Evolutionary conservation across 1,139 yeast genomes (phyloP), one percentile per base, ranked within the genome.

Genomic region (Kurtzmaniella natalensis): DNA sequence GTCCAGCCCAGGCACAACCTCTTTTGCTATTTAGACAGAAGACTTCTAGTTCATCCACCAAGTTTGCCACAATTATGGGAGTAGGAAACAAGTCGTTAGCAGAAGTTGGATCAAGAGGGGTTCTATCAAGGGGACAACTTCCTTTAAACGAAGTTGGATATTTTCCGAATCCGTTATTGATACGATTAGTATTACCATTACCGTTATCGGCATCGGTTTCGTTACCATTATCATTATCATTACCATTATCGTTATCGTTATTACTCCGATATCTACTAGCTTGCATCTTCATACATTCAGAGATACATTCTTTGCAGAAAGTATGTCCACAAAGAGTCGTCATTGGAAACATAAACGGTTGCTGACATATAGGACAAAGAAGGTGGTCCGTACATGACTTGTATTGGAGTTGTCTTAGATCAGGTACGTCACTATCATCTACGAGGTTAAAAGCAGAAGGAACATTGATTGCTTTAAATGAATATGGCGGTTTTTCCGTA

Each of bases 121-220:
- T 75, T 32, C 88, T 57, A 55, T 81, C 88, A 20, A 81, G 60
- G 0, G 88, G 87, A 51, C 88, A 81, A 32, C 63, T 59, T 23
- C 72, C 69, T 5, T 55, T 57, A 11, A 55, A 41, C 5, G 20
- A 29, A 13, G 25, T 28, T 25, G 25, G 33, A n/a, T n/a, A n/a
- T n/a, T n/a, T n/a, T 3, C 39, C 30, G 10, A 47, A 47, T 17
- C 45, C 32, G 10, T 40, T n/a, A 15, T 22, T 8, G 7, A 13
- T 16, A 5, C 27, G 14, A 5, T 18, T 17, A 4, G 6, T 25
- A 28, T 8, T n/a, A n/a, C n/a, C n/a, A n/a, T n/a, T n/a, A n/a
- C n/a, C 16, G 4, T 22, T 29, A 13, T 26, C 30, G 26, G 25
- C 34, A n/a, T n/a, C n/a, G 3, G 22, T 22, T 9, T 30, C 31